These are phyloP conservation scores for Candida ponderosae DNA, from an alignment of 805 yeast genomes.

Conservation along the genomic window DNA sequence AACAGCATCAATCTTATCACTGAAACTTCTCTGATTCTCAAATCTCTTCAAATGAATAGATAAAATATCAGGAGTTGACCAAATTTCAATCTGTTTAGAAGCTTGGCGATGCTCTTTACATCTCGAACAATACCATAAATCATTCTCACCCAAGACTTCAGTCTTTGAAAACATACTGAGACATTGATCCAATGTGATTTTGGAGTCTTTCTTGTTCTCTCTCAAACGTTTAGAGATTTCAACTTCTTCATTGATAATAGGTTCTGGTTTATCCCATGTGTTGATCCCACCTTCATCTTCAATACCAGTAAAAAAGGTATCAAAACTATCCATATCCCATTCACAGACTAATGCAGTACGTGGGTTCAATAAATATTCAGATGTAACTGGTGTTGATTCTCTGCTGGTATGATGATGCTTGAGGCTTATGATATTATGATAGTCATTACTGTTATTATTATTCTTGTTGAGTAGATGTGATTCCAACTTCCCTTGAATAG, in stretches of 20 bases:
- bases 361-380: constrained; percentile 9
- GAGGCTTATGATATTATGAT: too few species aligned
- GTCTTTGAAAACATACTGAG: constrained; percentile 66
- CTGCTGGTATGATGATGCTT: neutral
- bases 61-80: constrained; percentile 91
- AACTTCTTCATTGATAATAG: constrained; percentile 45
- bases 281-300: constrained; percentile 39
- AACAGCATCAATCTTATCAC: constrained; percentile 81
- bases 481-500: neutral
- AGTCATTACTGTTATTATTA: neutral
- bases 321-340: constrained; percentile 46
- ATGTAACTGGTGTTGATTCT: neutral
- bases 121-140: constrained; percentile 87
- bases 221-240: constrained; percentile 32
- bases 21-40: constrained; percentile 72
- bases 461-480: neutral
- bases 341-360: constrained; percentile 51
- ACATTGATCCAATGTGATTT: constrained; percentile 65
- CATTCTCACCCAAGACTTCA: constrained; percentile 81
- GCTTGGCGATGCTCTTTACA: constrained; percentile 90
- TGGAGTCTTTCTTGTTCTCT: constrained; percentile 24
- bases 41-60: constrained; percentile 88
- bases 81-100: constrained; percentile 79
- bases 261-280: constrained; percentile 48
- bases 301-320: constrained; percentile 43